phyloP scores from a whole-genome alignment of 2,329 filamentous ascomycete species.

The Daldinia sp. region DNA sequence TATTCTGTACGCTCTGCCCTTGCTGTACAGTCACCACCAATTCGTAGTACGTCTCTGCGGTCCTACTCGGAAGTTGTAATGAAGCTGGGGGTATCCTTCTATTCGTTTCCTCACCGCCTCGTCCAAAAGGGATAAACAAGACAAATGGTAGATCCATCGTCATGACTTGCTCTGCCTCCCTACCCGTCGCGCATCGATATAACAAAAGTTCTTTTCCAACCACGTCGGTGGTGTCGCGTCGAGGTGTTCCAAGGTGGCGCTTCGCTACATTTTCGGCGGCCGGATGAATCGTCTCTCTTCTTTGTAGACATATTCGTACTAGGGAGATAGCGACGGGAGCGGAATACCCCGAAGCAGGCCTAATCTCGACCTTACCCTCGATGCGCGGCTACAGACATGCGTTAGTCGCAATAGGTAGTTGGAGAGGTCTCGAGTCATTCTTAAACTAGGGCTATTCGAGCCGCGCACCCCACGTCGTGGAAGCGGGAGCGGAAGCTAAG shows the following conservation, averaged over 20 bases:
- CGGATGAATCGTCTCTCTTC: slow-evolving; percentile 95
- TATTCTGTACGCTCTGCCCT: slow-evolving; percentile 84
- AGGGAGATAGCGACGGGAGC: slow-evolving; percentile 91
- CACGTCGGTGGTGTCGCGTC: slow-evolving; percentile 89
- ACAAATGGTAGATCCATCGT: slow-evolving; percentile 98
- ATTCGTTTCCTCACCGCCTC: slow-evolving; percentile 88
- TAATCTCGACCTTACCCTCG: slow-evolving; percentile 96
- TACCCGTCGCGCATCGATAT: slow-evolving; percentile 84
- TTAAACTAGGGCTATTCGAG: background rate
- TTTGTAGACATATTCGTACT: slow-evolving; percentile 91
- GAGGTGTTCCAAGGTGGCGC: slow-evolving; percentile 86
- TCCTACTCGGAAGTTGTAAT: slow-evolving; percentile 86
- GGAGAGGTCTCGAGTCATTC: background rate
- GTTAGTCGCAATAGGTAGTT: slow-evolving; percentile 30
- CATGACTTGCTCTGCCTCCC: slow-evolving; percentile 86
- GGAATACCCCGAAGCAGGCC: slow-evolving; percentile 83
- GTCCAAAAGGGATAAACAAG: slow-evolving; percentile 94
- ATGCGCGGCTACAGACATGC: slow-evolving; percentile 77
- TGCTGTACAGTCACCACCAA: slow-evolving; percentile 96
- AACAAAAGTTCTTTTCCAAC: slow-evolving; percentile 96
- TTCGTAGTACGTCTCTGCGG: slow-evolving; percentile 97
- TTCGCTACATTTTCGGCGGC: slow-evolving; percentile 94
- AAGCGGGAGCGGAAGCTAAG: slow-evolving; percentile 17
- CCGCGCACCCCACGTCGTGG: background rate
- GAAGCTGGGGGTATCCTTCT: slow-evolving; percentile 91